Evolutionary conservation across 129 eudicot genomes (phyloP).

Genomic region (Tagetes patula): DNA sequence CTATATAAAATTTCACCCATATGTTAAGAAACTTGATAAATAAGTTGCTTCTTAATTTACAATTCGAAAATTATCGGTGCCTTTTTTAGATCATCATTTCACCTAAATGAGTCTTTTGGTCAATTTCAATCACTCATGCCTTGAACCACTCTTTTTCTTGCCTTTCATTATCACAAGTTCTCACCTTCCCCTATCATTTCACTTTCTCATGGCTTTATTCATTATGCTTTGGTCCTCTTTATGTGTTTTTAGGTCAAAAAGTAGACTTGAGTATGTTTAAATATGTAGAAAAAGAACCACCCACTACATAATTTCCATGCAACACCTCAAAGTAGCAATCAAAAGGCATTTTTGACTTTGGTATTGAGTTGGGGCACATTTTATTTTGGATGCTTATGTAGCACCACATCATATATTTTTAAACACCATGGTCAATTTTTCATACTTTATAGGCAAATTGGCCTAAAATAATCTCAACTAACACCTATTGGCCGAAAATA

Average conservation of each 20-base stretch:
- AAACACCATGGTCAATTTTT: slow-evolving; percentile 4
- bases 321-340: slow-evolving; percentile 39
- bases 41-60: slow-evolving; percentile 10
- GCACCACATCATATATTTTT: neutral
- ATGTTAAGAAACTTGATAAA: neutral
- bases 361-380: slow-evolving; percentile 17
- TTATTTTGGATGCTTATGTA: slow-evolving; percentile 20
- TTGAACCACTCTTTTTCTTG: slow-evolving; percentile 28
- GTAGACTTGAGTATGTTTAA: slow-evolving; percentile 38
- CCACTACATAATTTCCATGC: slow-evolving; percentile 38
- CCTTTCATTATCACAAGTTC: slow-evolving; percentile 48
- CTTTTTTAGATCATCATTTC: slow-evolving; percentile 30
- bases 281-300: slow-evolving; percentile 33
- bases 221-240: slow-evolving; percentile 40
- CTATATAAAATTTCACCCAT: neutral
- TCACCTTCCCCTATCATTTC: slow-evolving; percentile 39
- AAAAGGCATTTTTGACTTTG: slow-evolving; percentile 38
- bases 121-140: slow-evolving; percentile 25
- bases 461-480: no score
- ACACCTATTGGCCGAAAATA: no score
- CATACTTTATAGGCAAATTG: neutral
- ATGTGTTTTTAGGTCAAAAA: slow-evolving; percentile 43
- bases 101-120: slow-evolving; percentile 29
- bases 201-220: slow-evolving; percentile 45
- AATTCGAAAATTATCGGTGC: neutral